Percentiles rank a stretch among this genome's conserved stretches.
These are phyloP conservation scores for Gentiana straminea DNA, from an alignment of 257 asterid genomes.

Conservation along the genomic window DNA sequence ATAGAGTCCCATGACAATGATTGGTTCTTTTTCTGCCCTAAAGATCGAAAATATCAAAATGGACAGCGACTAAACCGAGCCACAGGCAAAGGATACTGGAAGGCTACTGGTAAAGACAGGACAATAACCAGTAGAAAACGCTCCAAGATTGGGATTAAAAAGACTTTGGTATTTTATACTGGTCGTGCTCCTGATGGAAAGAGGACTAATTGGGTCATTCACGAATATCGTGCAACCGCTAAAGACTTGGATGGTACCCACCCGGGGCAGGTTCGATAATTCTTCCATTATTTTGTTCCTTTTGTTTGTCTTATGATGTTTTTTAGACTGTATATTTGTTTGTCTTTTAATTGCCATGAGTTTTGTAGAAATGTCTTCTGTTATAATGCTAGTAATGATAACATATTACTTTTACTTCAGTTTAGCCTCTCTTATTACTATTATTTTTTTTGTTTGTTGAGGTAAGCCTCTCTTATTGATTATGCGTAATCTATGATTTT, in stretches of 20 bases:
- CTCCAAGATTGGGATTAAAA: constrained; percentile 77
- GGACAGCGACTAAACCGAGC: constrained; percentile 89
- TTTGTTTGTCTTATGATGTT: background rate
- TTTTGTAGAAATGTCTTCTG: no score
- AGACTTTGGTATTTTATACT: constrained; percentile 68
- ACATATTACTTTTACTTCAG: no score
- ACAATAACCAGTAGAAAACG: constrained; percentile 60
- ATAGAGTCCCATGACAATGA: constrained; percentile 67
- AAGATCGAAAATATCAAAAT: constrained; percentile 89
- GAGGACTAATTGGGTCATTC: constrained; percentile 91
- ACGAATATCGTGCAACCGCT: constrained; percentile 85
- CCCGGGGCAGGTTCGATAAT: constrained; percentile 71
- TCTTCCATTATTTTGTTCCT: background rate
- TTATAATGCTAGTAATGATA: no score
- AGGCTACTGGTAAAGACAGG: constrained; percentile 92
- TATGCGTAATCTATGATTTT: background rate
- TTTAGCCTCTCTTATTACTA: no score
- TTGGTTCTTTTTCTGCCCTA: constrained; percentile 98
- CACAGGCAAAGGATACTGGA: constrained; percentile 87
- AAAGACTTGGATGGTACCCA: constrained; percentile 82
- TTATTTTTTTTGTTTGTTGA: no score
- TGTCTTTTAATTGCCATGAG: no score
- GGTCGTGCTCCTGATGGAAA: constrained; percentile 96
- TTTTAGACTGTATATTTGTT: background rate
- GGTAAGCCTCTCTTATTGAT: no score